Percentiles rank a stretch among this genome's conserved stretches.
These are phyloP conservation scores for Halophytophthora batemanensis DNA, from an alignment of 352 stramenopile species.

Conservation along the genomic window DNA sequence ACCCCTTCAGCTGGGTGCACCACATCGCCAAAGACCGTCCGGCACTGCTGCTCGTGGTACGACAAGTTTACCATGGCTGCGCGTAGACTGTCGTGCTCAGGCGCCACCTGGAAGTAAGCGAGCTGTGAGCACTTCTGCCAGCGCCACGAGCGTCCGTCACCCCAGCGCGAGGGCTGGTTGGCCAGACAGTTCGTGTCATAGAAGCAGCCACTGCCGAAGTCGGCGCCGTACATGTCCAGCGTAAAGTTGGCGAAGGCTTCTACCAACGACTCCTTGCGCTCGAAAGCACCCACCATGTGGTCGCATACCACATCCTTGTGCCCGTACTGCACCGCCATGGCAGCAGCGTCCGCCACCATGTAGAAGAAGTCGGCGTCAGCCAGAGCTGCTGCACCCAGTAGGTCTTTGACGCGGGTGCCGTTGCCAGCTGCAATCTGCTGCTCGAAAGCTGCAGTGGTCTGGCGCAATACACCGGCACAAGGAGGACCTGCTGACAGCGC, in stretches of 20 bases:
- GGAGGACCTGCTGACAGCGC: conserved; percentile 48
- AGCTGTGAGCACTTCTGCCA: conserved; percentile 88
- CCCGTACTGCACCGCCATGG: conserved; percentile 88
- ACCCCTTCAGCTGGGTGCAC: conserved; percentile 60
- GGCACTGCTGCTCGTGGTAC: conserved; percentile 83
- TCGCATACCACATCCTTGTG: conserved; percentile 78
- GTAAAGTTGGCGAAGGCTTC: conserved; percentile 81
- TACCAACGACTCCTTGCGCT: conserved; percentile 48
- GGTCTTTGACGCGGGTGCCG: conserved; percentile 48
- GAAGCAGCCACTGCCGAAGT: conserved; percentile 78
- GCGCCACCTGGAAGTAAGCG: conserved; percentile 85
- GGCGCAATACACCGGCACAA: conserved; percentile 61
- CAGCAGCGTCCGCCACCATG: conserved; percentile 85
- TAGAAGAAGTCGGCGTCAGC: conserved; percentile 85
- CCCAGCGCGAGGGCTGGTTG: conserved; percentile 48
- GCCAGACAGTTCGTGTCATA: conserved; percentile 79
- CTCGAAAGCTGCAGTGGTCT: conserved; percentile 69
- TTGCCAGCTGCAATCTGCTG: conserved; percentile 47
- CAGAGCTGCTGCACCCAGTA: conserved; percentile 61
- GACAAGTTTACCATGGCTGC: conserved; percentile 62
- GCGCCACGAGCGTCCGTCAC: conserved; percentile 79
- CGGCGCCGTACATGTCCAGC: conserved; percentile 69
- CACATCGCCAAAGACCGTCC: conserved; percentile 62
- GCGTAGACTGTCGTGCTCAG: conserved; percentile 52
- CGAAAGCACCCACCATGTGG: conserved; percentile 47